Conservation (phyloP, 192 early-diverging fungal species). For the Bifiguratus adelaidae region DNA sequence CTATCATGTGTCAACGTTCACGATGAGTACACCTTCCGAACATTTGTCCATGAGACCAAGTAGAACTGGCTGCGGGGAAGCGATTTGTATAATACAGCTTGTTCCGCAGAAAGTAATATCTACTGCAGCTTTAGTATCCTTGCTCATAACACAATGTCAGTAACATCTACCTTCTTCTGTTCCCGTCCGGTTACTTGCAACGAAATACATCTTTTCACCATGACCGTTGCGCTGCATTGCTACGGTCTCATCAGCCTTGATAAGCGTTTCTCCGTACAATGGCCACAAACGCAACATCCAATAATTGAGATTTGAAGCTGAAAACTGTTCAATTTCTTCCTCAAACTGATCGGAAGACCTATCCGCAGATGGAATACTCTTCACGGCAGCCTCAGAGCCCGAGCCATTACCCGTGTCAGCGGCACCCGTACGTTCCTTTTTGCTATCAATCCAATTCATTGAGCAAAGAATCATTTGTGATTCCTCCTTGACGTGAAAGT, state of each 20-base stretch:
- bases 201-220: conserved; percentile 3
- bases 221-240: too few species aligned
- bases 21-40: conserved; percentile 6
- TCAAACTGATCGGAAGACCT: too few species aligned
- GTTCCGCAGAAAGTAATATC: conserved; percentile 14
- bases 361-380: neutral
- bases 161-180: conserved; percentile 12
- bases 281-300: conserved; percentile 17
- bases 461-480: conserved; percentile 41
- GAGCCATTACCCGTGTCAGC: neutral
- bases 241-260: too few species aligned
- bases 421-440: conserved; percentile 6
- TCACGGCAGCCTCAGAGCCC: neutral
- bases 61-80: neutral
- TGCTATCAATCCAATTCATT: conserved; percentile 59
- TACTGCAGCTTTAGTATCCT: neutral
- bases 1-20: too few species aligned
- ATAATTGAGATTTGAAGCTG: conserved; percentile 7
- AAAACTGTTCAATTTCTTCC: neutral
- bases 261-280: neutral
- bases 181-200: conserved; percentile 16
- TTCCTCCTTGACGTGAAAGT: conserved; percentile 37
- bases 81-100: conserved; percentile 11
- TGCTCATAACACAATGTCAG: neutral
- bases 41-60: neutral